Evolutionary conservation across 176 grass and related monocot genomes (phyloP), one percentile per base, ranked within the genome.

Genomic region (Typha latifolia): DNA sequence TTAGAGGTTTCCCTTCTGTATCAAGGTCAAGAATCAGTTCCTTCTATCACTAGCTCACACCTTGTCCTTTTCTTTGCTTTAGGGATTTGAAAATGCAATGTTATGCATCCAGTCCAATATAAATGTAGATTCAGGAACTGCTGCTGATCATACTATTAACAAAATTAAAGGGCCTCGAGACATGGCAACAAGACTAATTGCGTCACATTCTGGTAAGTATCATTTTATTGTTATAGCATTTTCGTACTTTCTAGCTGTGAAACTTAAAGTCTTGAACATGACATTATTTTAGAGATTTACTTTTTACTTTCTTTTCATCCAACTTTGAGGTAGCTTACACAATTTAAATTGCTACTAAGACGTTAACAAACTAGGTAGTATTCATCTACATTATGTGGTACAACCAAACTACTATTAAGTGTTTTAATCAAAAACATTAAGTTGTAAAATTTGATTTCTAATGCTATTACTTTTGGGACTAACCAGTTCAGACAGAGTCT

Each of bases 21-120:
- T 66, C 6, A 50, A 18, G 0, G 51, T 24, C 4, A n/a, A 27
- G 27, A 20, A 32, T 47, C 18, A 10, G 2, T 56, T 71, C 15
- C n/a, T 16, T 26, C 22, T 48, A 49, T 12, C 43, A 66, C 61
- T 14, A 57, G 24, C n/a, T 62, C 12, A 66, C 47, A 5, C 11
- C 73, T 79, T 47, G 23, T 78, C 67, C 59, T 77, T 69, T 26
- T 51, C 69, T 43, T 62, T 51, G 55, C 64, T 88, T 32, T 29
- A 97, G 85, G 85, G 85, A 67, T 92, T 82, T 87, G 78, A 72
- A 71, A 89, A 71, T 64, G 88, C 88, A 78, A 66, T 89, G 66
- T 66, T 49, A 32, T 87, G 75, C 76, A 78, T 82, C 80, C 75
- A 80, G 43, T 49, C 64, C 9, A 47, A 49, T 23, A 37, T 66